phyloP scores from a whole-genome alignment of 495 filamentous ascomycete species.

The Aspergillus wentii region DNA sequence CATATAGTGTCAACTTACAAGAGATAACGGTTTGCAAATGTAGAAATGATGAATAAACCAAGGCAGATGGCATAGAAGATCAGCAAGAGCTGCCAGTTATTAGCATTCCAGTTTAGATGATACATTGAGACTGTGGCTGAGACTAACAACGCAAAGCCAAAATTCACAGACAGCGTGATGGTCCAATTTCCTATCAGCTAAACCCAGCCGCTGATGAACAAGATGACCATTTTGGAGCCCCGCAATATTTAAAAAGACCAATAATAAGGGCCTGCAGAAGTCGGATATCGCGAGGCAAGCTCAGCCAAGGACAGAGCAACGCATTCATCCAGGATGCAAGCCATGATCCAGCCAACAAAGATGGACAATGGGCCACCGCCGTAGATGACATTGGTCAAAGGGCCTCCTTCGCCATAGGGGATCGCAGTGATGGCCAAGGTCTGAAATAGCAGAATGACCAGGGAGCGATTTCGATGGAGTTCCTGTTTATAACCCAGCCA shows the following conservation, averaged over 20 bases:
- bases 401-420: constrained; percentile 42
- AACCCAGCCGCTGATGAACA: constrained; percentile 64
- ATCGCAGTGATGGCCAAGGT: constrained; percentile 38
- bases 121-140: constrained; percentile 53
- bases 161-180: constrained; percentile 65
- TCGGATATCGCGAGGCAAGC: constrained; percentile 45
- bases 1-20: constrained; percentile 49
- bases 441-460: constrained; percentile 32
- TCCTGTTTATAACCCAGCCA: constrained; percentile 34
- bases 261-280: constrained; percentile 47
- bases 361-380: constrained; percentile 37
- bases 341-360: constrained; percentile 39
- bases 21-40: constrained; percentile 51
- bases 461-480: constrained; percentile 32
- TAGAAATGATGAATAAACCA: constrained; percentile 49
- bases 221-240: constrained; percentile 35
- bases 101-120: constrained; percentile 48
- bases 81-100: constrained; percentile 54
- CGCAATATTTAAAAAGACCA: constrained; percentile 40
- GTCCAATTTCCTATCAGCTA: constrained; percentile 67
- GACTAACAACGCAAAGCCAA: constrained; percentile 58
- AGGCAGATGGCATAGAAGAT: constrained; percentile 56
- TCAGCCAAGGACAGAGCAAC: constrained; percentile 41
- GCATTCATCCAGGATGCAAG: constrained; percentile 33
- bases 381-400: constrained; percentile 39